phyloP scores from a whole-genome alignment of 805 yeast genomes.

The Sugiyamaella americana region DNA sequence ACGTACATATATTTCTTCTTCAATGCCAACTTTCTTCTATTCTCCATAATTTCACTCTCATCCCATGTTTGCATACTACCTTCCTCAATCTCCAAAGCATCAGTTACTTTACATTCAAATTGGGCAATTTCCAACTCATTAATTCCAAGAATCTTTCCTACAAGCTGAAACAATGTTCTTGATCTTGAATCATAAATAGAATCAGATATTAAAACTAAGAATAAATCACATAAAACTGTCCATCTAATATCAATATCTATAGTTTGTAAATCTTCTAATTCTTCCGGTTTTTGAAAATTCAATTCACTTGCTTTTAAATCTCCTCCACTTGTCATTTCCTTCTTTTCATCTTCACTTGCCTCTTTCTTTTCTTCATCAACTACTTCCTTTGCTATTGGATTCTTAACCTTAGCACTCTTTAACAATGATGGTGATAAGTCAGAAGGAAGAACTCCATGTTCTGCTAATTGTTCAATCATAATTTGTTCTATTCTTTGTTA shows the following conservation, averaged over 20 bases:
- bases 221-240: slow-evolving; percentile 90
- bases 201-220: slow-evolving; percentile 70
- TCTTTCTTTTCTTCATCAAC: not conserved
- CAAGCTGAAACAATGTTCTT: slow-evolving; percentile 63
- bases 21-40: slow-evolving; percentile 59
- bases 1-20: slow-evolving; percentile 73
- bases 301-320: slow-evolving; percentile 9
- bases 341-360: slow-evolving; percentile 9
- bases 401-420: slow-evolving; percentile 44
- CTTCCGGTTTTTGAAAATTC: slow-evolving; percentile 20
- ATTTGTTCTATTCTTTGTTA: slow-evolving; percentile 44
- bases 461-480: slow-evolving; percentile 82
- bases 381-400: slow-evolving; percentile 37
- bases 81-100: slow-evolving; percentile 83
- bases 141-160: slow-evolving; percentile 58
- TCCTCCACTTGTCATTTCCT: too few species aligned
- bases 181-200: slow-evolving; percentile 88
- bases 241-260: slow-evolving; percentile 76
- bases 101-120: slow-evolving; percentile 86
- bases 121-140: slow-evolving; percentile 66
- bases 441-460: slow-evolving; percentile 70
- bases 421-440: slow-evolving; percentile 66
- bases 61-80: slow-evolving; percentile 73
- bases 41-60: slow-evolving; percentile 60
- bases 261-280: slow-evolving; percentile 21